Evolutionary conservation across 495 filamentous ascomycete genomes (phyloP), one percentile per base, ranked within the genome.

Genomic region (Aspergillus carlsbadensis): DNA sequence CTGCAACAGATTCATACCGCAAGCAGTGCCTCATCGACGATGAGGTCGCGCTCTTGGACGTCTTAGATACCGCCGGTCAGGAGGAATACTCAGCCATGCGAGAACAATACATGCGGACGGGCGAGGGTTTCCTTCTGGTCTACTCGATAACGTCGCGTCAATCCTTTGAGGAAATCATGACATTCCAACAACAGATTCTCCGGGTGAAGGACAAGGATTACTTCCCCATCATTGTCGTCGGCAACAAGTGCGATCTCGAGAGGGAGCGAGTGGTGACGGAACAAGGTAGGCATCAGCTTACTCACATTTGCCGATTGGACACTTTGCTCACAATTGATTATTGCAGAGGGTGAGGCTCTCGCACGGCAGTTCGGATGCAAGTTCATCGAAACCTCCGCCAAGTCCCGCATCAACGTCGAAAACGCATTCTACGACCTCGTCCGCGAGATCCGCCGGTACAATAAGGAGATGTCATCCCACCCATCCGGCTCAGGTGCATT

Each of bases 11-110:
- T 71, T 98, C 94, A 57, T 98, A 98, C 80, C 93, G 94, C 75
- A 98, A 98, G 86, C 93, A 98, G 82, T 98, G 95, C 70, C 86
- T 95, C 52, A 95, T 98, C 71, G 94, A 98, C 70, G 94, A 97
- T 64, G 94, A 98, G 73, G 90, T 97, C 60, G 95, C 94, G 40
- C 83, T 97, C 51, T 87, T 98, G 68, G 94, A 98, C 71, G 93
- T 98, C 51, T 86, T 98, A 64, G 94, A 98, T 72, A 98, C 94
- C 45, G 94, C 94, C 51, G 94, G 94, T 51, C 94, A 98, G 75
- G 94, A 98, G 74, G 94, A 98, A 76, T 98, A 98, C 78, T 96
- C 92, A 35, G 94, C 94, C 49, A 98, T 98, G 94, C 85, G 94
- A 60, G 94, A 98, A 78, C 94, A 98, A 78, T 98, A 98, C 81